Evolutionary conservation across 345 rosid species (phyloP).

Genomic region (Syzygium grande): DNA sequence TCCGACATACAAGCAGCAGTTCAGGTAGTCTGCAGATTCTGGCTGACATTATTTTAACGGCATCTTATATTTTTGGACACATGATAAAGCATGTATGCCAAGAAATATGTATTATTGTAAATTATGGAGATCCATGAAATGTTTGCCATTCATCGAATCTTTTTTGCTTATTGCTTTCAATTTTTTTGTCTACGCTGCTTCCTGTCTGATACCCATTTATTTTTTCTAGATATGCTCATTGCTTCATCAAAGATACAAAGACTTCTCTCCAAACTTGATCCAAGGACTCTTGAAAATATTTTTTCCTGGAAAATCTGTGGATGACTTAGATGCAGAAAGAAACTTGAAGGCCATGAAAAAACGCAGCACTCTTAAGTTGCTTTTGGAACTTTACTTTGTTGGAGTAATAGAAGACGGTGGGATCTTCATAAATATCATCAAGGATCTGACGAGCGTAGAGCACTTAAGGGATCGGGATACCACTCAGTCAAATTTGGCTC

Average conservation of each 20-base stretch:
- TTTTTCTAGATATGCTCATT: slow-evolving; percentile 75
- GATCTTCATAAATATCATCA: slow-evolving; percentile 69
- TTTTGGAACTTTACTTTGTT: slow-evolving; percentile 89
- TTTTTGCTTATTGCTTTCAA: background rate
- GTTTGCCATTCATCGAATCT: background rate
- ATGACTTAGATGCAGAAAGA: slow-evolving; percentile 79
- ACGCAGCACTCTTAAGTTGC: slow-evolving; percentile 87
- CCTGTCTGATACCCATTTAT: background rate
- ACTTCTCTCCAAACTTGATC: slow-evolving; percentile 76
- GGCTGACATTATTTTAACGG: background rate
- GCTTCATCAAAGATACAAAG: slow-evolving; percentile 97
- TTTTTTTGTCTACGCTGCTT: background rate
- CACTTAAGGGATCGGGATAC: slow-evolving; percentile 86
- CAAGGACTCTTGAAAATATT: slow-evolving; percentile 91
- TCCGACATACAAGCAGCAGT: slow-evolving; percentile 93
- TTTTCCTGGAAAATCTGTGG: slow-evolving; percentile 88
- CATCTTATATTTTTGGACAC: background rate
- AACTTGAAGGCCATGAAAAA: slow-evolving; percentile 93
- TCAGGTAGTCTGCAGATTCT: slow-evolving; percentile 40
- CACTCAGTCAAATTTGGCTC: slow-evolving; percentile 86
- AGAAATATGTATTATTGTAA: background rate
- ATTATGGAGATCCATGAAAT: background rate
- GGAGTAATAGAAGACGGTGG: slow-evolving; percentile 83
- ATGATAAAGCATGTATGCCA: background rate
- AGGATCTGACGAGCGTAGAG: slow-evolving; percentile 80